Percentiles rank a stretch among this genome's conserved stretches.
phyloP scores from a whole-genome alignment of 2,329 filamentous ascomycete species.

The Aspergillus intermedius region DNA sequence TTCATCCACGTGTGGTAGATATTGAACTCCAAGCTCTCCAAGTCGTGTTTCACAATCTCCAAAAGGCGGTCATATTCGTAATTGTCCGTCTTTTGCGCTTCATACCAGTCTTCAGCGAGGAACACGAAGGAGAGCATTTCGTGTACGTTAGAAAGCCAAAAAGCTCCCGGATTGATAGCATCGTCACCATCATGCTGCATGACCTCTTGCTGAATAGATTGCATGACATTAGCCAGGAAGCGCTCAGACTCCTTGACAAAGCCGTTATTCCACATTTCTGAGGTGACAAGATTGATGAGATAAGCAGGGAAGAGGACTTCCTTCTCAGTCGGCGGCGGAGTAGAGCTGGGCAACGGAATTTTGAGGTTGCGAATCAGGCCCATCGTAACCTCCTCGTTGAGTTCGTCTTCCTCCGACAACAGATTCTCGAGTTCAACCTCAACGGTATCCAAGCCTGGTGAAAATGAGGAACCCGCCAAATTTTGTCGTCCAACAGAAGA shows the following conservation, averaged over 20 bases:
- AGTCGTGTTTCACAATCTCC: conserved; percentile 98
- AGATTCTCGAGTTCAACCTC: conserved; percentile 92
- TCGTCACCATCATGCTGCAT: conserved; percentile 99
- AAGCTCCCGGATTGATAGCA: conserved; percentile 91
- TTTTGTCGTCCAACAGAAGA: conserved; percentile 56
- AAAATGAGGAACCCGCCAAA: conserved; percentile 68
- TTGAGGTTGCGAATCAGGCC: conserved; percentile 94
- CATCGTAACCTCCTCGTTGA: conserved; percentile 96
- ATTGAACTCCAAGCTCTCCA: conserved; percentile 98
- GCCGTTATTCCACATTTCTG: conserved; percentile 99
- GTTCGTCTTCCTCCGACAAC: conserved; percentile 86
- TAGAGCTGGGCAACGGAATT: conserved; percentile 82
- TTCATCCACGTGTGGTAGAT: conserved; percentile 99
- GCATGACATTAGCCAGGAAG: conserved; percentile 98
- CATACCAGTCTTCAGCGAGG: conserved; percentile 98
- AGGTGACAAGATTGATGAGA: conserved; percentile 97
- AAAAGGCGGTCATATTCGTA: conserved; percentile 96
- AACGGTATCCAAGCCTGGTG: conserved; percentile 77
- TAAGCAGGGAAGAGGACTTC: conserved; percentile 98
- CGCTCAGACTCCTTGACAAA: conserved; percentile 99
- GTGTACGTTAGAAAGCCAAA: conserved; percentile 98
- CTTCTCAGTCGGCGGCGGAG: conserved; percentile 89
- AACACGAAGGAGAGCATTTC: conserved; percentile 99
- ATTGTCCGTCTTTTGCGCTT: conserved; percentile 98
- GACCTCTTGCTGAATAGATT: conserved; percentile 97